Evolutionary conservation across 73 alveolate species (phyloP), one percentile per base, ranked within the genome.

Genomic region (Paramecium caudatum): DNA sequence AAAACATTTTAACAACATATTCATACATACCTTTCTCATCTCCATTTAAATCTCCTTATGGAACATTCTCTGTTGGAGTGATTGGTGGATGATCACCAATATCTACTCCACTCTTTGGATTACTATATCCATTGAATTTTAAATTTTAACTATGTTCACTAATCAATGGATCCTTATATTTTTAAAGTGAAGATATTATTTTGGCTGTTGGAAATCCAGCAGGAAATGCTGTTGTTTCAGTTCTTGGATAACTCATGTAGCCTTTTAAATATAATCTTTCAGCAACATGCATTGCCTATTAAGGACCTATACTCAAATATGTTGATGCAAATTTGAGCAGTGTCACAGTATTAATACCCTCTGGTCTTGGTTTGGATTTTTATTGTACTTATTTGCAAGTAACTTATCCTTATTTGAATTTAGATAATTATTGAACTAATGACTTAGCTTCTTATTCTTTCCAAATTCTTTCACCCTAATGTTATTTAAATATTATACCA

Each of bases 41-140:
- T 0, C 94, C 94, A 9, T 92, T 91, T 15, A 98, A 95, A 33
- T 94, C 94, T 47, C 9, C 25, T 55, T 92, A 94, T 21, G 98
- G 91, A 19, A 99, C 99, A 39, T 96, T 95, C 33, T 96, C 96
- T 8, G 98, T 98, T 0, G 99, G 99, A 21, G 99, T 99, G 32
- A 99, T 99, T 4, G 99, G 99, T 4, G 99, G 99, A 91, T 99
- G 99, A 86, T 99, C 99, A 8, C 99, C 99, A 41, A 96, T 97
- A 92, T 99, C 99, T 12, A 94, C 96, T 6, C 99, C 99, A 49
- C 96, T 82, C 86, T 94, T 93, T 7, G 98, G 98, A 62, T 86
- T 87, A 15, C 43, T 93, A 70, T 78, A 62, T 6, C 96, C 88
- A 25, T 98, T 98, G 93, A 95, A 95, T 74, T 27, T 19, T 19